These are phyloP conservation scores for Xylaria sp. DNA, from an alignment of 2,329 filamentous ascomycete species.

Conservation along the genomic window DNA sequence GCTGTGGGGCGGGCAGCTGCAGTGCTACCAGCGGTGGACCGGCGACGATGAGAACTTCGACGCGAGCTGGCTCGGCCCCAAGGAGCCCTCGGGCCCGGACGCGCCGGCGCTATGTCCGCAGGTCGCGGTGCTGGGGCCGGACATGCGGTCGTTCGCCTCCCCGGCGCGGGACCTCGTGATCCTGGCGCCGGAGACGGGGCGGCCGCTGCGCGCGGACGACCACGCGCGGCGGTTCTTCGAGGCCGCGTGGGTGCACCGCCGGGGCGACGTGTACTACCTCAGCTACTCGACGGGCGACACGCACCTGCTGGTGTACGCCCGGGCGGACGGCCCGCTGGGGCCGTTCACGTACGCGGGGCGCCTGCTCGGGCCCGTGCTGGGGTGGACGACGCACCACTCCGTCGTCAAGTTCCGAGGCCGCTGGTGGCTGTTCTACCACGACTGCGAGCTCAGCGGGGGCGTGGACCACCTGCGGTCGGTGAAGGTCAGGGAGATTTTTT, in stretches of 20 bases:
- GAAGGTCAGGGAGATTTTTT: constrained; percentile 75
- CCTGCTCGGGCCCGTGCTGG: constrained; percentile 74
- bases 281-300: constrained; percentile 79
- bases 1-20: constrained; percentile 79
- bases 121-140: constrained; percentile 63
- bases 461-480: constrained; percentile 73
- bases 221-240: constrained; percentile 80
- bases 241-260: constrained; percentile 79
- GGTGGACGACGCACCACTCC: constrained; percentile 82
- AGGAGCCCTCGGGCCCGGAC: constrained; percentile 61
- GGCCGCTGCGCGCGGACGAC: constrained; percentile 65
- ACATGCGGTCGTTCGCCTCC: constrained; percentile 66
- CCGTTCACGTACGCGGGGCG: constrained; percentile 74
- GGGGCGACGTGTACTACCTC: constrained; percentile 71
- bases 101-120: constrained; percentile 64
- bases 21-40: constrained; percentile 71
- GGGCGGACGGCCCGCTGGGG: constrained; percentile 64
- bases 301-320: constrained; percentile 73
- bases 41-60: constrained; percentile 57
- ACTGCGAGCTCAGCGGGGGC: constrained; percentile 68
- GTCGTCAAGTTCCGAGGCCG: constrained; percentile 72
- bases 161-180: constrained; percentile 65
- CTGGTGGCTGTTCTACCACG: constrained; percentile 79
- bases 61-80: constrained; percentile 52
- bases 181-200: constrained; percentile 61